Percentiles rank a stretch among this genome's conserved stretches.
These are phyloP conservation scores for Hypoxylon crocopeplum DNA, from an alignment of 495 filamentous ascomycete species.

Conservation along the genomic window DNA sequence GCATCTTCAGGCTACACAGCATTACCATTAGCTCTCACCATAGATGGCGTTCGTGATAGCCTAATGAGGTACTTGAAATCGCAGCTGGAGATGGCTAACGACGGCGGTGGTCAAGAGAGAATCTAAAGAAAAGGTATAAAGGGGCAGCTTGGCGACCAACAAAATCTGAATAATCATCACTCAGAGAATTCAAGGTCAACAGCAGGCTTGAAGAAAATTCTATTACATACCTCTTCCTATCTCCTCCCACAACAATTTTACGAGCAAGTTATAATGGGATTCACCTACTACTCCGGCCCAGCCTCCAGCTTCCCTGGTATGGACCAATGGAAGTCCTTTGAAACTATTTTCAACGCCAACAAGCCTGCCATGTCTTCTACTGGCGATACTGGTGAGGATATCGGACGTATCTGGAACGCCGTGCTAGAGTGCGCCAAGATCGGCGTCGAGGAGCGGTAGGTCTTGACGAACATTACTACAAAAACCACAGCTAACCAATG, in stretches of 20 bases:
- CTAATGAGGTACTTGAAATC: background rate
- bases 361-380: slow-evolving; percentile 41
- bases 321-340: slow-evolving; percentile 44
- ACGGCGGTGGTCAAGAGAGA: no score
- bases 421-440: slow-evolving; percentile 42
- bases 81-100: background rate
- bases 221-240: background rate
- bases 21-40: slow-evolving; percentile 12
- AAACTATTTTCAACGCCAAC: slow-evolving; percentile 50
- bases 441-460: slow-evolving; percentile 49
- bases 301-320: slow-evolving; percentile 45
- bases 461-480: background rate
- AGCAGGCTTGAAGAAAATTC: slow-evolving; percentile 6
- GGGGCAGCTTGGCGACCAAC: background rate
- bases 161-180: slow-evolving; percentile 14
- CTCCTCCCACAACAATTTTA: background rate
- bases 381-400: slow-evolving; percentile 44
- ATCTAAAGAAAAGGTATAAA: slow-evolving; percentile 18
- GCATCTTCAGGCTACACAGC: background rate
- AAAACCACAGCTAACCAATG: background rate
- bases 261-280: slow-evolving; percentile 25
- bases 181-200: slow-evolving; percentile 11
- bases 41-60: background rate
- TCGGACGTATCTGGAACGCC: slow-evolving; percentile 45
- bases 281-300: slow-evolving; percentile 44